Base-by-base conservation (phyloP, 2,329 filamentous ascomycete species). In the Apiospora phragmitis region DNA sequence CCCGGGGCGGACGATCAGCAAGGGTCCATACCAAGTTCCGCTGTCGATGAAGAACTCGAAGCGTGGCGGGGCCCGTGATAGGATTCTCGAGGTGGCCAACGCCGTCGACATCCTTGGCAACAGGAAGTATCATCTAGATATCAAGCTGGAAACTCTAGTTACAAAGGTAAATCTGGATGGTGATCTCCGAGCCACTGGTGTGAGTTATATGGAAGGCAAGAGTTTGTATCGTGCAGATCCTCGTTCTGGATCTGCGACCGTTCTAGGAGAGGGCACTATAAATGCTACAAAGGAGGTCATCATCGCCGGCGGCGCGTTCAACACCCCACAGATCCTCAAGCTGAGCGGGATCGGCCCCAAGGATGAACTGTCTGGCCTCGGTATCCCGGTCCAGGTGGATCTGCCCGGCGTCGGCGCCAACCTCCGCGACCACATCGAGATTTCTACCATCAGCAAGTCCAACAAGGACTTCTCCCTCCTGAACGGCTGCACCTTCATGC, bases 11-110 rank as follows among this genome's bases (percentile, higher is more conserved):
- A 68, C 65, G 2, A 68, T 70, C 5, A 38, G 38, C 43, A 49
- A 32, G 4, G 70, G 70, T 1, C 65, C 68, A 1, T 71, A 85
- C 77, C 87, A 89, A 76, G 84, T 90, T 7, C 87, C 88, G 9
- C 75, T 88, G 38, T 81, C 84, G 0, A 84, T 85, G 49, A 78
- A 82, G 72, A 76, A 80, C 7, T 79, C 79, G 32, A 82, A 81
- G 62, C 85, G 87, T 9, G 84, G 79, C 24, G 84, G 85, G 11
- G 81, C 86, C 16, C 85, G 86, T 35, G 84, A 89, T 49, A 87
- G 87, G 71, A 79, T 90, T 38, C 75, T 87, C 68, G 80, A 82
- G 47, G 84, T 84, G 18, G 82, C 82, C n/a, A 84, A 84, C 69
- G 86, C 85, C 5, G 81, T 81, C 71, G 84, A 84, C 75, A 62